Evolutionary conservation across 1,284 basidiomycete genomes (phyloP).

Genomic region (Abortiporus biennis): DNA sequence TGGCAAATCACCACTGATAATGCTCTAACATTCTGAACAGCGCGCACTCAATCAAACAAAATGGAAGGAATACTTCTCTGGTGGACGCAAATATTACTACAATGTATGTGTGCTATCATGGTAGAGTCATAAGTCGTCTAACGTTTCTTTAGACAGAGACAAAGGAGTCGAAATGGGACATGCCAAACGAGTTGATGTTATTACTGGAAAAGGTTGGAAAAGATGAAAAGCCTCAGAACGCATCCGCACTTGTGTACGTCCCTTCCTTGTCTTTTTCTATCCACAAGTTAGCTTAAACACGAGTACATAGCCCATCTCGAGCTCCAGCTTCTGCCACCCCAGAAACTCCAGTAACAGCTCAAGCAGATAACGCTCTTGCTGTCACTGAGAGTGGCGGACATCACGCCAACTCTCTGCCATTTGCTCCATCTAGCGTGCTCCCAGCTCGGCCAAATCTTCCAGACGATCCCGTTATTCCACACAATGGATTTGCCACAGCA

Average conservation of each 20-base stretch:
- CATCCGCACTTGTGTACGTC: conserved; percentile 18
- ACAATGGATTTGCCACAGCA: conserved; percentile 79
- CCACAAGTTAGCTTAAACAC: conserved; percentile 4
- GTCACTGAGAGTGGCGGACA: no score
- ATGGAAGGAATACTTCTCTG: conserved; percentile 92
- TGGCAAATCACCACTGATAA: neutral
- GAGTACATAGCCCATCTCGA: conserved; percentile 19
- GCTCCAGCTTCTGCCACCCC: conserved; percentile 28
- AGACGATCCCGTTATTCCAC: conserved; percentile 80
- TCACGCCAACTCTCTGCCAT: no score
- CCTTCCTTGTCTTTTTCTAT: neutral
- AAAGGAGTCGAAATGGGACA: conserved; percentile 94
- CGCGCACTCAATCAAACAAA: conserved; percentile 79
- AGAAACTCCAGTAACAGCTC: no score
- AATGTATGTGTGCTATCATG: conserved; percentile 46
- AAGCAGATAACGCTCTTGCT: no score
- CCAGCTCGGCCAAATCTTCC: conserved; percentile 74
- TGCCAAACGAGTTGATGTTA: conserved; percentile 82
- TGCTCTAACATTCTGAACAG: conserved; percentile 30
- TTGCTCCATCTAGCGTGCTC: conserved; percentile 54
- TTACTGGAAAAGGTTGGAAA: conserved; percentile 82
- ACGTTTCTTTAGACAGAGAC: conserved; percentile 52
- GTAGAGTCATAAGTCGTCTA: neutral
- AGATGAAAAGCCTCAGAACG: conserved; percentile 39
- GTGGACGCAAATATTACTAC: conserved; percentile 90